Percentiles rank a stretch among this genome's conserved stretches.
These are phyloP conservation scores for Eucalyptus caleyi DNA, from an alignment of 345 rosid species.

Conservation along the genomic window DNA sequence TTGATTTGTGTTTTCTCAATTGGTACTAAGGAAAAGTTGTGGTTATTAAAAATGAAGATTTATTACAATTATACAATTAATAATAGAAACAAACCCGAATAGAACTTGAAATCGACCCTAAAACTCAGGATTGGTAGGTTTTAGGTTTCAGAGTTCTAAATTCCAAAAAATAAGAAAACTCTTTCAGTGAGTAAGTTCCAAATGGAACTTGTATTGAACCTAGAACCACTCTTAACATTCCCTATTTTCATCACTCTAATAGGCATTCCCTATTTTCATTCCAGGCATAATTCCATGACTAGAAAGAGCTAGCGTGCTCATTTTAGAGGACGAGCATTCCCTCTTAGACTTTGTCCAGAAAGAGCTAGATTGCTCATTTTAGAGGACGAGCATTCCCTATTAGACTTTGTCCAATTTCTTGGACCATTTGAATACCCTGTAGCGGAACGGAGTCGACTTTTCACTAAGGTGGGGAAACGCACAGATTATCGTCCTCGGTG, in stretches of 20 bases:
- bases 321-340: background rate
- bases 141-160: no score
- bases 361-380: background rate
- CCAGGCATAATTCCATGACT: background rate
- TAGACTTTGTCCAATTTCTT: background rate
- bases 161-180: no score
- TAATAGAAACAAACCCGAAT: no score
- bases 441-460: background rate
- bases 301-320: background rate
- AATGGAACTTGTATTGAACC: no score
- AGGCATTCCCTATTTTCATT: no score
- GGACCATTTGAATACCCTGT: background rate
- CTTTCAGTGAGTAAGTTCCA: no score
- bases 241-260: background rate
- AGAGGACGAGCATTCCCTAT: background rate
- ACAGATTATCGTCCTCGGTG: background rate
- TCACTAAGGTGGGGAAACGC: background rate
- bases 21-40: rapidly evolving
- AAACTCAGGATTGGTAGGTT: no score
- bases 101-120: no score
- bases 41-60: no score
- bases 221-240: no score
- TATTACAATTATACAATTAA: no score
- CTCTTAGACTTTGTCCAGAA: background rate
- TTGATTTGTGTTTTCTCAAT: no score